These are phyloP conservation scores for Bipolaris gigantea DNA, from an alignment of 2,329 filamentous ascomycete genomes.

Conservation along the genomic window DNA sequence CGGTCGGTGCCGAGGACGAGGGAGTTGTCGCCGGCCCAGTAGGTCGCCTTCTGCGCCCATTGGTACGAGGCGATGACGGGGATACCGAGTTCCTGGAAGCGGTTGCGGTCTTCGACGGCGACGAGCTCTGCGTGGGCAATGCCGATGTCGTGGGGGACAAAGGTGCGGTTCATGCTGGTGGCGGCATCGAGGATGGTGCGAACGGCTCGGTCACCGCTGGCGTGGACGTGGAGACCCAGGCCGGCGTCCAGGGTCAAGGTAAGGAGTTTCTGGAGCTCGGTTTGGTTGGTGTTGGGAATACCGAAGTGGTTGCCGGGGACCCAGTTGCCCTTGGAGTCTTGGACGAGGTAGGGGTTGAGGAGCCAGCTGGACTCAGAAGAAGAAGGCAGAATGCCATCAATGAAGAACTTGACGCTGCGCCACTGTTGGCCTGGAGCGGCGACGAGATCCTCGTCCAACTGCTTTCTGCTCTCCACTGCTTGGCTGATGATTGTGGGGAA, in stretches of 20 bases:
- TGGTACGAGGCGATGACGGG: slow-evolving; percentile 1
- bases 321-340: slow-evolving; percentile 3
- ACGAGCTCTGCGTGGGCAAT: background rate
- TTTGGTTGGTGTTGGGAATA: background rate
- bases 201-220: background rate
- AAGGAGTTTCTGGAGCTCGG: background rate
- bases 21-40: background rate
- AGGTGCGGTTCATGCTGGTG: background rate
- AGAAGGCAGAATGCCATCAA: slow-evolving; percentile 2
- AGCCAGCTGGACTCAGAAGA: background rate
- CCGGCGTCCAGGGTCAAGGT: background rate
- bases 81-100: slow-evolving; percentile 1
- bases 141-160: background rate
- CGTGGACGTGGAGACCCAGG: slow-evolving; percentile 2
- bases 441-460: background rate
- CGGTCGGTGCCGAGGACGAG: background rate
- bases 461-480: background rate
- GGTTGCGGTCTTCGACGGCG: background rate
- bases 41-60: slow-evolving; percentile 1
- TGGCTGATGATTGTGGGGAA: background rate
- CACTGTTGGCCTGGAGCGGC: slow-evolving; percentile 1
- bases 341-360: slow-evolving; percentile 1
- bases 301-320: slow-evolving; percentile 3
- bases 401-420: slow-evolving; percentile 4
- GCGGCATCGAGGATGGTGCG: background rate